Base-by-base conservation (phyloP, 23 red algal species). In the Gracilaria vermiculophylla region DNA sequence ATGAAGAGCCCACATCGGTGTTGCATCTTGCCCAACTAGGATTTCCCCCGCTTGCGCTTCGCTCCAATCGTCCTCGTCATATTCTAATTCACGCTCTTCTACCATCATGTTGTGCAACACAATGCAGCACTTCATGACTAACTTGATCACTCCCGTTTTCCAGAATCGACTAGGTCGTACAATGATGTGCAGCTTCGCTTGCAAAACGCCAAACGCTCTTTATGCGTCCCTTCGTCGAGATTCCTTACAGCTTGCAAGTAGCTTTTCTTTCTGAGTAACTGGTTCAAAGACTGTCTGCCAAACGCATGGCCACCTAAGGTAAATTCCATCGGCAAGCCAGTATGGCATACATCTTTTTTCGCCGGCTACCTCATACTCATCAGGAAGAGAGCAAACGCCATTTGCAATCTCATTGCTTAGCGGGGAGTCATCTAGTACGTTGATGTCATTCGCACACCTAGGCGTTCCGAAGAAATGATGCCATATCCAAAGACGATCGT, bases 401-500 rank as follows among this genome's bases (percentile, higher is more conserved):
- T 2, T 0, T 36, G 58, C 54, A 25, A 65, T 83, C 53, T 83
- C 60, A 31, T 66, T 50, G 21, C 24, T 6, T 12, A 66, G 35
- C 15, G 47, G 21, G 8, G 78, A 83, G 31, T n/a, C 34, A 0
- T 83, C 53, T n/a, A 76, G 33, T 12, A 55, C 64, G 21, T 56
- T 87, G 32, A 87, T 21, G 66, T 87, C 83, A 27, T 87, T 87
- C 4, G 52, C 51, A 17, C 14, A 34, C 21, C 66, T 66, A 3
- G 36, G 83, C 19, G 37, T 25, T 24, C 83, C 83, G 66, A 58
- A 72, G 32, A 75, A 87, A 9, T 32, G 5, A 31, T 73, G 49
- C 83, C 83, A 87, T 2, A 87, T 76, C 65, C 66, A 76, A 20
- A 76, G 57, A 24, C 43, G 15, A 16, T 73, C 33, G 35, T 87